Evolutionary conservation across 352 stramenopile species (phyloP), one percentile per base, ranked within the genome.

Genomic region (Phytopythium chamaehyphon): DNA sequence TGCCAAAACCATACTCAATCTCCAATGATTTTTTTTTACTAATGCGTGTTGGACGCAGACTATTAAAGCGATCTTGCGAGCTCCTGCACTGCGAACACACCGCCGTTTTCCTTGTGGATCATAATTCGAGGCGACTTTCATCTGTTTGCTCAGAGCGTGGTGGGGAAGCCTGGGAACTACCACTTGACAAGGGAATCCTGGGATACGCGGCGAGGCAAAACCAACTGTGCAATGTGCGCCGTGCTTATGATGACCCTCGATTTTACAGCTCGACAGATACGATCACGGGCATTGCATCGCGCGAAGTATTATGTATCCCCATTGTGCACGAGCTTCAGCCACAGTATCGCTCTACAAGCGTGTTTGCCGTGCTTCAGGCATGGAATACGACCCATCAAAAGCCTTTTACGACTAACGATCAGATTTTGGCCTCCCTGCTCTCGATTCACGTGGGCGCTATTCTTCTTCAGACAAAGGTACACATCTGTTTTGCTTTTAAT

Each of bases 231-330:
- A 89, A 88, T 36, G 68, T 89, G 8, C 62, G 55, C 16, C 74
- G 70, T 8, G 77, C 81, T 11, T 89, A 87, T 49, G 81, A 91
- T 21, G 81, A 91, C 24, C 65, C 81, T 2, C 73, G 78, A 0
- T 91, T 88, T 55, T 89, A 83, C 51, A 91, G 81, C 55, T 65
- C 81, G 1, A 84, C 69, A n/a, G 81, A 91, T 54, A 77, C 77
- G 3, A 71, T 86, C 71, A 89, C 76, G 0, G 56, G 66, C 3
- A 77, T 71, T 1, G 69, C 64, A 14, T 87, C 77, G 16, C 69
- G 66, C 0, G 76, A 91, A 47, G 64, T 91, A 9, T 53, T 91
- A 22, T 87, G 74, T 31, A 68, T 91, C 39, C 81, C 81, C 0
- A 56, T 91, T 19, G 73, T 81, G 1, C 73, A 85, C 39, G 73